Evolutionary conservation across 768 basidiomycete genomes (phyloP).

Genomic region (Nevesoporus exiguus): DNA sequence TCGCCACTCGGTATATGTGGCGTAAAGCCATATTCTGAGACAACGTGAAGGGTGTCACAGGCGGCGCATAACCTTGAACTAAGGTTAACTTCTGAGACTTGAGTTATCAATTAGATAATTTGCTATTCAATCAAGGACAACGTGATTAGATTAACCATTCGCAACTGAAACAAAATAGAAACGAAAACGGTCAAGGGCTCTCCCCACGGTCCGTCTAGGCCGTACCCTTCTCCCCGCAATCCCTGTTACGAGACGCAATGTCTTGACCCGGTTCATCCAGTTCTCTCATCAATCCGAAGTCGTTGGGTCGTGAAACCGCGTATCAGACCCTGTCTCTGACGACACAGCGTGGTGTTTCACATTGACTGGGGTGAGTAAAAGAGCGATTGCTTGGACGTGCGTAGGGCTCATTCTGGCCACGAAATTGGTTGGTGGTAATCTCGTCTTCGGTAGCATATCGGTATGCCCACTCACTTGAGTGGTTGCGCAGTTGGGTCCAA

Average conservation of each 20-base stretch:
- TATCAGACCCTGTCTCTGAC: conserved; percentile 3
- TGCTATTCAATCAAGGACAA: neutral
- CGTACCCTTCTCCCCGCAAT: conserved; percentile 2
- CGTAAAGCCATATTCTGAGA: conserved; percentile 20
- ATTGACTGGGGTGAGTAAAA: neutral
- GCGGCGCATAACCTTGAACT: conserved; percentile 7
- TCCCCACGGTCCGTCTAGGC: conserved; percentile 5
- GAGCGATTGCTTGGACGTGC: neutral
- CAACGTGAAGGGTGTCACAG: conserved; percentile 19
- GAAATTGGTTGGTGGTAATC: conserved; percentile 26
- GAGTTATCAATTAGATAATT: conserved; percentile 29
- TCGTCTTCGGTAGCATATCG: conserved; percentile 33
- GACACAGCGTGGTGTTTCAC: conserved; percentile 7
- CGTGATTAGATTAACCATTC: conserved; percentile 12
- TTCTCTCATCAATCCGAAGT: neutral
- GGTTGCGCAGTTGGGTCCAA: neutral
- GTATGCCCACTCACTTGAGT: conserved; percentile 24
- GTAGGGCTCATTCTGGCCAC: conserved; percentile 15
- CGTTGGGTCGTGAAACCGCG: neutral
- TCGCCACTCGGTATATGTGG: conserved; percentile 19
- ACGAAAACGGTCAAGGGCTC: neutral
- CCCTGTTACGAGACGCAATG: neutral
- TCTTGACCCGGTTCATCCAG: neutral
- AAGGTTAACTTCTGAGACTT: conserved; percentile 9
- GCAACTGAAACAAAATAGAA: conserved; percentile 9